Evolutionary conservation across 306 rosid genomes (phyloP).

Genomic region (Gillenia trifoliata): DNA sequence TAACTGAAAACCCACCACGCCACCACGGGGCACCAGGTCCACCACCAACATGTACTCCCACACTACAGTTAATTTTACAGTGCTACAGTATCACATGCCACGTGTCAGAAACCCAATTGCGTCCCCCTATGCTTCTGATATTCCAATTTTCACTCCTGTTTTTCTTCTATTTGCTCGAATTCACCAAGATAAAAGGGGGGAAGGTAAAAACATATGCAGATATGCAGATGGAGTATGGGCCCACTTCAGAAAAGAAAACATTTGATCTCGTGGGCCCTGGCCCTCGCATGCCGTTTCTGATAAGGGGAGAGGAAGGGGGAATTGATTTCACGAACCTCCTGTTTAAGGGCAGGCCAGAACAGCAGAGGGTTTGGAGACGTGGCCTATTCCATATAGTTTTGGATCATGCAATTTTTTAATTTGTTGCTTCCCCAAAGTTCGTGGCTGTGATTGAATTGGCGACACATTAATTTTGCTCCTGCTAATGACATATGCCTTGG

Average conservation of each 20-base stretch:
- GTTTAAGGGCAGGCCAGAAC: constrained; percentile 17
- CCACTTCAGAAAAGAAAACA: neutral
- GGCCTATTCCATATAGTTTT: constrained; percentile 12
- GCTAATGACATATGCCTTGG: constrained; percentile 3
- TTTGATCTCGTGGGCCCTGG: constrained; percentile 11
- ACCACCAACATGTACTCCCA: neutral
- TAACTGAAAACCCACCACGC: neutral
- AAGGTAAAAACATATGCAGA: neutral
- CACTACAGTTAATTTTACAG: neutral
- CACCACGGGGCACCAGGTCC: neutral
- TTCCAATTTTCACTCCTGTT: neutral
- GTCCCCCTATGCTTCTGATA: neutral
- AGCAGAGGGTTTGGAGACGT: constrained; percentile 22
- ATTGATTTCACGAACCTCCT: neutral
- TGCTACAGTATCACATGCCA: neutral
- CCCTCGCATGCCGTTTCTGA: constrained; percentile 23
- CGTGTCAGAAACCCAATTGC: neutral
- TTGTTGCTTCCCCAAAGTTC: too few species aligned
- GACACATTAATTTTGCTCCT: neutral
- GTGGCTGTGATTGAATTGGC: neutral
- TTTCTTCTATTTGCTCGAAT: neutral
- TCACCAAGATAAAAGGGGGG: neutral
- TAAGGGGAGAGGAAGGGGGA: neutral
- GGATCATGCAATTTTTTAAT: neutral
- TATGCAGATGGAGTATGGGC: neutral